These are phyloP conservation scores for Drosera spatulata DNA, from an alignment of 179 eudicot genomes.

Conservation along the genomic window DNA sequence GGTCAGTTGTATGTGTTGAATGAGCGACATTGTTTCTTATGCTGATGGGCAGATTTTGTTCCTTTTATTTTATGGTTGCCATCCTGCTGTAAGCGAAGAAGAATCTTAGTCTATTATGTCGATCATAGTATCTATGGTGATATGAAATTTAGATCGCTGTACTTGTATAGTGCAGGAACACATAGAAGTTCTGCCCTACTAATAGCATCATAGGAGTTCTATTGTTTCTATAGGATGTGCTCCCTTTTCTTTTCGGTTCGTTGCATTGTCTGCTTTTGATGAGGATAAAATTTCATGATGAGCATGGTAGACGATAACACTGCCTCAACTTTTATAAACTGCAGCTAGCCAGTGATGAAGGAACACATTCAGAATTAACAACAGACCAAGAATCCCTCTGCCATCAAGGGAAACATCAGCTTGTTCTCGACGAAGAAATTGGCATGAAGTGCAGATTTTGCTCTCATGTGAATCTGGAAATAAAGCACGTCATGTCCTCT, in stretches of 20 bases:
- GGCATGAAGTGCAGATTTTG: conserved; percentile 26
- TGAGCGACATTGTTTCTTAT: too few species aligned
- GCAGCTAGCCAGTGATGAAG: conserved; percentile 17
- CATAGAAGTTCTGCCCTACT: too few species aligned
- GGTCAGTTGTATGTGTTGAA: too few species aligned
- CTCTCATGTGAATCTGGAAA: conserved; percentile 19
- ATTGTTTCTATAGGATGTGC: too few species aligned
- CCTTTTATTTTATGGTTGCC: too few species aligned
- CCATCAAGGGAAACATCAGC: conserved; percentile 24
- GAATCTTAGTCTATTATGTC: too few species aligned
- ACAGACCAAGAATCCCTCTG: conserved; percentile 14
- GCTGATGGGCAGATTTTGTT: background rate
- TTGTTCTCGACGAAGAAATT: conserved; percentile 22
- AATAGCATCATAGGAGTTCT: too few species aligned
- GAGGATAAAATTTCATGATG: background rate
- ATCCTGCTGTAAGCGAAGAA: too few species aligned
- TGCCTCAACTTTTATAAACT: background rate
- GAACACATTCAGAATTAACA: conserved; percentile 1
- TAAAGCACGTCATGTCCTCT: conserved; percentile 14
- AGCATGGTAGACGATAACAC: background rate
- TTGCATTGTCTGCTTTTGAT: background rate
- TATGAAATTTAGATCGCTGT: too few species aligned
- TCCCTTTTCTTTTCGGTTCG: too few species aligned
- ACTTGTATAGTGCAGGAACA: too few species aligned
- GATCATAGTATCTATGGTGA: too few species aligned